phyloP scores from a whole-genome alignment of 148 eudicot genomes.

The Selenicereus undatus region DNA sequence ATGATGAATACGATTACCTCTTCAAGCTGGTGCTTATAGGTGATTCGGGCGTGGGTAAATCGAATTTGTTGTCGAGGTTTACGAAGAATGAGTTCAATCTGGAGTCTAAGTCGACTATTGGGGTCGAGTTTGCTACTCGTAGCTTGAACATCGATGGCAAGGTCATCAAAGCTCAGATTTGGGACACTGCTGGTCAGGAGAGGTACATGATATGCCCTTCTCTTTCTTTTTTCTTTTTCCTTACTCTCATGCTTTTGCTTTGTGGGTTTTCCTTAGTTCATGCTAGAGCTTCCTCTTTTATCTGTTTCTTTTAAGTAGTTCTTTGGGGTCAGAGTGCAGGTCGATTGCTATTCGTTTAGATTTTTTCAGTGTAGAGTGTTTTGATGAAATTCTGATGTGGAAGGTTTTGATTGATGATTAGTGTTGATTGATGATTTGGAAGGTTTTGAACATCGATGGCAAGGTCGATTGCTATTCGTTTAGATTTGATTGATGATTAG shows the following conservation, averaged over 20 bases:
- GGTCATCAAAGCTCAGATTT: constrained; percentile 77
- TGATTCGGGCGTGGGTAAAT: constrained; percentile 72
- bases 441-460: neutral
- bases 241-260: neutral
- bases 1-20: constrained; percentile 73
- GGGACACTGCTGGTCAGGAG: constrained; percentile 85
- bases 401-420: neutral
- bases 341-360: neutral
- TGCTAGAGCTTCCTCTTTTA: neutral
- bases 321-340: neutral
- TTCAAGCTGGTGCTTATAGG: constrained; percentile 69
- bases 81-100: constrained; percentile 72
- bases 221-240: neutral
- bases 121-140: constrained; percentile 73
- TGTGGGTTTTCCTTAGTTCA: neutral
- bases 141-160: constrained; percentile 43
- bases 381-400: neutral
- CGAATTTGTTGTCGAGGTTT: constrained; percentile 66
- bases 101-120: constrained; percentile 72
- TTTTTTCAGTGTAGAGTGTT: neutral
- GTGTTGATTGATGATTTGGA: neutral
- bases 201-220: constrained; percentile 29
- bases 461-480: too few relatives aligned
- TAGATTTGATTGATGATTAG: neutral
- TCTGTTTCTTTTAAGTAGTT: neutral